A percentile compares a stretch with the other conserved stretches of the same genome.
Conservation (phyloP, 2,329 filamentous ascomycete species). For the Setomelanomma holmii region DNA sequence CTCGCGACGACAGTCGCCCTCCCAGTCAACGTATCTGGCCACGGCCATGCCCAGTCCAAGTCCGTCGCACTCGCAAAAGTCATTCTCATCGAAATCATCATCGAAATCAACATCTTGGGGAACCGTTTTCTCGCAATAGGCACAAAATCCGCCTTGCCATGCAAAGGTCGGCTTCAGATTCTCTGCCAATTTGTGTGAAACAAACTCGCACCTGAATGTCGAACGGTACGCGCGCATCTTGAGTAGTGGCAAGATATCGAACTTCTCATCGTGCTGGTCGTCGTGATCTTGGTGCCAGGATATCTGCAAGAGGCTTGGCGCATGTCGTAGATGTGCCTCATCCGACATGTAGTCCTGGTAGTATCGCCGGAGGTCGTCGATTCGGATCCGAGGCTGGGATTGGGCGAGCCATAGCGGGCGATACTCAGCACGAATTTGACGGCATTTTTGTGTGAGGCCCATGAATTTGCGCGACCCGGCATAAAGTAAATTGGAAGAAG, state of each 20-base stretch:
- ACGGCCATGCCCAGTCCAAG: no score
- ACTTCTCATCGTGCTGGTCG: neutral
- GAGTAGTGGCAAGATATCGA: neutral
- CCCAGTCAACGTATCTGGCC: no score
- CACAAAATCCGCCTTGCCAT: neutral
- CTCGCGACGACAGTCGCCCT: no score
- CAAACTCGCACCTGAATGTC: neutral
- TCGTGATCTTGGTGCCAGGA: neutral
- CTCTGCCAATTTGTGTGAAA: neutral
- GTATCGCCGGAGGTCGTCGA: neutral
- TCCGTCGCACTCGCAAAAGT: no score
- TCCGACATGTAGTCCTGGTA: neutral
- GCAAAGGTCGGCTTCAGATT: neutral
- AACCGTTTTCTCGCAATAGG: neutral
- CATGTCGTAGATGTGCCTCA: neutral
- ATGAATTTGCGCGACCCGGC: neutral
- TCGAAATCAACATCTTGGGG: no score
- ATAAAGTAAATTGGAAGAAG: no score
- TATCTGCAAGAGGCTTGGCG: neutral
- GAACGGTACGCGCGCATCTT: neutral
- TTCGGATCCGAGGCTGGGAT: neutral
- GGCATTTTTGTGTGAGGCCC: neutral
- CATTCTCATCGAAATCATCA: neutral
- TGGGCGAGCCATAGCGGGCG: constrained; percentile 1
- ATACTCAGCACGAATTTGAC: constrained; percentile 6